Percentiles rank a stretch among this genome's conserved stretches.
Conservation (phyloP, 306 rosid genomes). For the Vigna trinervia region DNA sequence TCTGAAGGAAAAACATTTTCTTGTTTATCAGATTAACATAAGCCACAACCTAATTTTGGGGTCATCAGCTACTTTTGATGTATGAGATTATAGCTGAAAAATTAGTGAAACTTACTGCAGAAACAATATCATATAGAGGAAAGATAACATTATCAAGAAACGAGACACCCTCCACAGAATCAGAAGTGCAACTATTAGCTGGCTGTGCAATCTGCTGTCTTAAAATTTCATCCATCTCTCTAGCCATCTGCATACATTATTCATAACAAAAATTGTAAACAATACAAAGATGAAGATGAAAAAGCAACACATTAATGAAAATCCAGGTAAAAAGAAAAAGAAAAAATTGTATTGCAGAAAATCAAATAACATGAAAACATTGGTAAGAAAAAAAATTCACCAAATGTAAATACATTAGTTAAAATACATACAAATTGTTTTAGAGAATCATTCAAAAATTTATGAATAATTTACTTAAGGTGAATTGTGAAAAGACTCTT, state of each 20-base stretch:
- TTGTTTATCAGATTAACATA: constrained; percentile 1
- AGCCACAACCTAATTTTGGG: constrained; percentile 14
- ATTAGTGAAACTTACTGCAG: constrained; percentile 69
- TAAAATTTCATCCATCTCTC: constrained; percentile 90
- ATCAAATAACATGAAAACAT: background rate
- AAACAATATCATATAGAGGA: constrained; percentile 78
- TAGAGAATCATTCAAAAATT: background rate
- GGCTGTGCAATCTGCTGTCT: constrained; percentile 78
- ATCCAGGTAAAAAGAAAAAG: background rate
- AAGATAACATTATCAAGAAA: constrained; percentile 82
- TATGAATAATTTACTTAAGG: too few relatives aligned
- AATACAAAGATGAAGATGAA: background rate
- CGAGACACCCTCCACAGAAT: constrained; percentile 66
- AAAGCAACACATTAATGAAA: background rate
- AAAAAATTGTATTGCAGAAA: background rate
- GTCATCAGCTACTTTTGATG: background rate
- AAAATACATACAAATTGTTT: background rate
- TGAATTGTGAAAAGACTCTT: too few relatives aligned
- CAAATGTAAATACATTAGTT: background rate
- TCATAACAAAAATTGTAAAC: constrained; percentile 27
- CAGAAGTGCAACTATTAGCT: constrained; percentile 80
- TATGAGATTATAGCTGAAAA: constrained; percentile 4
- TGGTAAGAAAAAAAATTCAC: background rate
- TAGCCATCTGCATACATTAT: constrained; percentile 73
- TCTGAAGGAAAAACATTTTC: background rate